phyloP scores from a whole-genome alignment of 2,329 filamentous ascomycete species.

The Trichoderma semiorbis region DNA sequence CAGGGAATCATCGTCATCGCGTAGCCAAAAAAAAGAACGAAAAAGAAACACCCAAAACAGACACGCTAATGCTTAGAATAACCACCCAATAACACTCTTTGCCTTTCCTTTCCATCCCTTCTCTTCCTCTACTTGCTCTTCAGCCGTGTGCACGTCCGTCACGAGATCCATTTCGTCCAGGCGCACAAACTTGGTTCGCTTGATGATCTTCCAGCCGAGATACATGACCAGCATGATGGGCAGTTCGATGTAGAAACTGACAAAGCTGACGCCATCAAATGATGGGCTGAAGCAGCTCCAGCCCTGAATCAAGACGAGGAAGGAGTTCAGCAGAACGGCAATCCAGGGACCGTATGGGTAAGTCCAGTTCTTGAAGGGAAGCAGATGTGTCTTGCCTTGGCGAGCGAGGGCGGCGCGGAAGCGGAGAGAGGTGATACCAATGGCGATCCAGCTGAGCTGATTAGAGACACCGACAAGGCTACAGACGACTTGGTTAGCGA shows the following conservation, averaged over 20 bases:
- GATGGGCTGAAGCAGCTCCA: slow-evolving; percentile 59
- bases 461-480: slow-evolving; percentile 61
- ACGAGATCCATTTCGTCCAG: slow-evolving; percentile 61
- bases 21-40: not conserved
- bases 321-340: slow-evolving; percentile 53
- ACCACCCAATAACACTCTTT: slow-evolving; percentile 32
- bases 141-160: slow-evolving; percentile 56
- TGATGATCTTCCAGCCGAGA: slow-evolving; percentile 66
- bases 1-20: not conserved
- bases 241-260: slow-evolving; percentile 62
- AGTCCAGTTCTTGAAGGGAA: slow-evolving; percentile 65
- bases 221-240: slow-evolving; percentile 62
- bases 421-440: slow-evolving; percentile 61
- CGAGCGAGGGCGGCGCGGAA: slow-evolving; percentile 56
- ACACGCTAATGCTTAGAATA: slow-evolving; percentile 28
- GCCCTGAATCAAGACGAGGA: slow-evolving; percentile 62
- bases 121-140: slow-evolving; percentile 26
- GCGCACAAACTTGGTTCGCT: slow-evolving; percentile 56
- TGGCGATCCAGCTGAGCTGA: slow-evolving; percentile 63
- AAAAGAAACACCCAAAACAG: not conserved
- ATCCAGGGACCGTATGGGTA: slow-evolving; percentile 60
- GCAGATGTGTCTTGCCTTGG: slow-evolving; percentile 57
- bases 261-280: slow-evolving; percentile 58
- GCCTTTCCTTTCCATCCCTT: slow-evolving; percentile 47
- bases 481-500: not conserved